Base-by-base conservation (phyloP, 2,329 filamentous ascomycete species). In the Acephala macrosclerotiorum region DNA sequence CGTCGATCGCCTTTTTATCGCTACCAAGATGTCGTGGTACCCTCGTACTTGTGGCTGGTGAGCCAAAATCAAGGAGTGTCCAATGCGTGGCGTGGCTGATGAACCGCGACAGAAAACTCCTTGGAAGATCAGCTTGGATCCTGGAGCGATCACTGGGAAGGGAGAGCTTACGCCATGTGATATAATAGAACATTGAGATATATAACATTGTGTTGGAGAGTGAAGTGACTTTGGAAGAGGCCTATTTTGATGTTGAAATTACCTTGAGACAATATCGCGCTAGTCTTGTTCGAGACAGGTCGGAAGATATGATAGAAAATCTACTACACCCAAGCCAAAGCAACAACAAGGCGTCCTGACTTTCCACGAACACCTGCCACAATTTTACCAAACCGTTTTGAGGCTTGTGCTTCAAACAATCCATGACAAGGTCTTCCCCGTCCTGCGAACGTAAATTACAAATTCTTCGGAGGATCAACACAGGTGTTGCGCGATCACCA, bases 1-100 rank as follows among this genome's bases (percentile, higher is more conserved):
- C 9, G 49, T 18, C 49, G 49, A 53, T 53, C 49, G 18, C 25
- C 11, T 25, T 49, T 26, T 35, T 45, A 33, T 63, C 60, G 55
- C 40, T 63, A 63, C 55, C 61, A 63, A 57, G 22, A 7, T 49
- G 45, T n/a, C 18, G 45, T n/a, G 22, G 49, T 51, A 12, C 47
- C 18, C 47, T 49, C 45, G 45, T 49, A 42, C 45, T n/a, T 49
- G 35, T 58, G 56, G 56, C 56, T 58, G 35, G 35, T 45, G 56
- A 42, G 35, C 18, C 7, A 42, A 42, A 16, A 16, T n/a, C 40
- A 42, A n/a, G 40, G 40, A 42, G 40, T 6, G 40, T 16, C 16
- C 40, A 1, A 42, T 42, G 40, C 20, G n/a, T n/a, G n/a, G n/a
- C 29, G 56, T 42, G 56, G n/a, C 35, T 42, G 20, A 49, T 42